Base-by-base conservation (phyloP, 768 basidiomycete species). In the Suillus alpinus region DNA sequence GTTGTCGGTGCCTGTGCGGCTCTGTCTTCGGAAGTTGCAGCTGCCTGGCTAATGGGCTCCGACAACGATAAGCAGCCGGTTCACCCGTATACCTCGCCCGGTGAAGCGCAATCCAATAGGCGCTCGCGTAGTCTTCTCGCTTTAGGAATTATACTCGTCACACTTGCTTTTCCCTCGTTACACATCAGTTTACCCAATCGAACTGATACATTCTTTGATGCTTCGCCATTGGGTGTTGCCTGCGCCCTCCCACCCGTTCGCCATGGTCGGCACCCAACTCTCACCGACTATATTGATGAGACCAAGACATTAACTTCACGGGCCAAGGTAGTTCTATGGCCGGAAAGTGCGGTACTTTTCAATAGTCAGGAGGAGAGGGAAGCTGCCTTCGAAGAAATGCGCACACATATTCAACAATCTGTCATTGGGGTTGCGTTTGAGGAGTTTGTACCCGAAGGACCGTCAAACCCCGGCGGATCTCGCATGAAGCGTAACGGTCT, bases 291-390 rank as follows among this genome's bases (percentile, higher is more conserved):
- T 70, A 79, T 92, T n/a, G 37, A 49, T 0, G 91, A 89, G 70
- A 85, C 81, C 3, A 66, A 66, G 46, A 78, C 68, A n/a, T 66
- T 87, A 59, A 76, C 75, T 6, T 51, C 63, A 4, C 36, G 23
- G 23, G 86, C 88, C 0, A 80, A 81, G 44, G 68, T 94, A 16
- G 67, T 92, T 16, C 75, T 94, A 1, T 94, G 92, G 91, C 91
- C 92, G 0, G 92, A 94, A 71, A 86, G 86, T 6, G 91, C 91
- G 0, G 84, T 94, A 0, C 70, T 76, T 1, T 94, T 94, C 68
- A 75, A 78, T 37, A 81, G 79, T 37, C 71, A 72, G 13, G 65
- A 63, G 20, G 87, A 86, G 57, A 81, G 82, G 61, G 71, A 76
- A 20, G 73, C 71, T 4, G 85, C 81, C 0, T 80, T 94, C 59